Percentiles rank a stretch among this genome's conserved stretches.
phyloP scores from a whole-genome alignment of 169 alveolate species.

The Eimeria acervulina region DNA sequence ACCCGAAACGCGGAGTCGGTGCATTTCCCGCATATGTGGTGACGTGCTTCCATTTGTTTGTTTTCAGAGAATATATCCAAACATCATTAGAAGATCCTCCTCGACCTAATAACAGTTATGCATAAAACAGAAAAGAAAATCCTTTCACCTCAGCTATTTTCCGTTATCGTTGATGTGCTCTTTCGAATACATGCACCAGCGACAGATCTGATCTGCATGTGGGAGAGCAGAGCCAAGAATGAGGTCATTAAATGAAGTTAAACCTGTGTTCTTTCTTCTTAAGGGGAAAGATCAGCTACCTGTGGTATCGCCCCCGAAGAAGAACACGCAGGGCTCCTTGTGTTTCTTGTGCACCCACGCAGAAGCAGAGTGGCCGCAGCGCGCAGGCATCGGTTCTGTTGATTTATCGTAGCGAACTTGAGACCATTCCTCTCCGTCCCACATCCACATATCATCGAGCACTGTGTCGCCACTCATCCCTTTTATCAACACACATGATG shows the following conservation, averaged over 20 bases:
- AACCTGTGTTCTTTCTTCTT: background rate
- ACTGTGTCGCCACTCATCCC: constrained; percentile 65
- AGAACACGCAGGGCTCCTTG: constrained; percentile 78
- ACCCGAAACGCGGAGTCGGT: constrained; percentile 80
- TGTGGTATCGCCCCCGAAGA: constrained; percentile 77
- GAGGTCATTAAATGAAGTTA: background rate
- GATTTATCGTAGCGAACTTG: constrained; percentile 59
- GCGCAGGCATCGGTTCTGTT: constrained; percentile 55
- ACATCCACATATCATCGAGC: constrained; percentile 77
- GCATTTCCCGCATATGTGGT: constrained; percentile 69
- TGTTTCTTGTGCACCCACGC: constrained; percentile 75
- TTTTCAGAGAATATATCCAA: constrained; percentile 65
- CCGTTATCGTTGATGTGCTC: background rate
- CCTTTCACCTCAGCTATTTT: background rate
- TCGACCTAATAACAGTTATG: background rate
- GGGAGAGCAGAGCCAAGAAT: background rate
- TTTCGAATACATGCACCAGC: background rate
- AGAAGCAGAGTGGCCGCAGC: constrained; percentile 77
- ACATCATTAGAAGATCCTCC: constrained; percentile 74
- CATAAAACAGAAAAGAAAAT: background rate
- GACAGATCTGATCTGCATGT: background rate
- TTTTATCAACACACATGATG: constrained; percentile 1
- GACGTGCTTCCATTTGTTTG: constrained; percentile 66
- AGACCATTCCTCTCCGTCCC: constrained; percentile 74
- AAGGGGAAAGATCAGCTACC: background rate